Evolutionary conservation across 1,284 basidiomycete species (phyloP), one percentile per base, ranked within the genome.

Genomic region (Ceratobasidium sp.): DNA sequence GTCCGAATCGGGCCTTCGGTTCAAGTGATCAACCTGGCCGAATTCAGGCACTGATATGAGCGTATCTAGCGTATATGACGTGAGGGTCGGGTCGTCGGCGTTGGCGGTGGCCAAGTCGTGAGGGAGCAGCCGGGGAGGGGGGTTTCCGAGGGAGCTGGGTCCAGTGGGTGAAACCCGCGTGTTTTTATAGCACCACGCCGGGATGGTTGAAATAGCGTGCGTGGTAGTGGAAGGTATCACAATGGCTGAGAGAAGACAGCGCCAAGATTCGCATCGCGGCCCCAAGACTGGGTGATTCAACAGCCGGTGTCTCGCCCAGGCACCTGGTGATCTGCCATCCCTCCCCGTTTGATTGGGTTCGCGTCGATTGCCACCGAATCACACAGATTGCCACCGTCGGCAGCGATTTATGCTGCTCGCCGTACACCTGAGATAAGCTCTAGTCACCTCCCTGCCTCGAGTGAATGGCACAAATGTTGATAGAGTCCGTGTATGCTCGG

Each of bases 241-340:
- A 42, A n/a, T 23, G 59, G 40, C 40, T 21, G 16, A 18, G 9
- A 30, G 38, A 28, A 61, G 59, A 61, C 59, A 61, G 59, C 56
- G 59, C 59, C 59, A 61, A 61, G 59, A 18, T 61, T 61, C 42
- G 14, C 38, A 46, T 61, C 59, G 38, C 42, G 59, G 42, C 42
- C 59, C 23, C 42, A 28, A 25, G 42, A 61, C 40, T 61, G 59
- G 59, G 12, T 44, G 42, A 61, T 44, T 61, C 42, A 25, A 61
- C 59, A 61, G 18, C 59, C 42, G 59, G 42, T 46, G 59, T 61
- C 59, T 61, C 40, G 59, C 59, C 59, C 59, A 61, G 59, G 59
- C 59, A 61, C 59, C 42, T 61, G 58, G 9, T 42, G 59, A 61
- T 61, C 59, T 9, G 33, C 36, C 59, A 6, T 61, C 46, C 36